Evolutionary conservation across 306 rosid genomes (phyloP), one percentile per base, ranked within the genome.

Genomic region (Ochetophila trinervis): DNA sequence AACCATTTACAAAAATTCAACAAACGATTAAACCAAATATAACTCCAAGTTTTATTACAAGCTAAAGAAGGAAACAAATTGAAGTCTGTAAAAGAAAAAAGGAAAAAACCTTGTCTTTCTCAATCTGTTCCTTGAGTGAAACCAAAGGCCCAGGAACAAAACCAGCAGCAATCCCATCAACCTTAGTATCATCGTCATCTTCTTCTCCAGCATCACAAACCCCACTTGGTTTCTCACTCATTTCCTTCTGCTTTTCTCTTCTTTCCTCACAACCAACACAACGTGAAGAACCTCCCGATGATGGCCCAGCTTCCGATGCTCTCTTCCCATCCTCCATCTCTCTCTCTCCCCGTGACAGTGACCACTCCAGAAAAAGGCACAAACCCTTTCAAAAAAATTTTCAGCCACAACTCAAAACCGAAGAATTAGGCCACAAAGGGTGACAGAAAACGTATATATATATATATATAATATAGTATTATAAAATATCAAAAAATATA

Each of bases 91-190:
- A 32, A 63, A 63, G 57, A 20, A 27, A 51, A 9, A 50, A 17
- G 27, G n/a, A 67, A 13, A 42, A 18, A 78, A 92, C 98, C 98
- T 92, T 84, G 84, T 92, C 98, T 47, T 63, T 74, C 73, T 87
- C 96, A 86, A 92, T 87, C 85, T 92, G 98, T 44, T 89, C 96
- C 82, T 86, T 92, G 78, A 92, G 98, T 62, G 98, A 82, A 74
- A 92, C 70, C 74, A 81, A 80, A 75, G 96, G 96, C 60, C 89
- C 96, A 22, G 96, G 98, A 74, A 85, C 82, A 81, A 85, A 92
- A 53, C 69, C 80, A 60, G 37, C 27, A 52, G 4, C 77, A 51
- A 51, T 57, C 60, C 59, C 80, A 67, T 62, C 77, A 22, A 66
- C 76, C 63, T 68, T 73, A 58, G 2, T 18, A 52, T 60, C 77